Evolutionary conservation across 1,284 basidiomycete species (phyloP), one percentile per base, ranked within the genome.

Genomic region (Waitea zeae): DNA sequence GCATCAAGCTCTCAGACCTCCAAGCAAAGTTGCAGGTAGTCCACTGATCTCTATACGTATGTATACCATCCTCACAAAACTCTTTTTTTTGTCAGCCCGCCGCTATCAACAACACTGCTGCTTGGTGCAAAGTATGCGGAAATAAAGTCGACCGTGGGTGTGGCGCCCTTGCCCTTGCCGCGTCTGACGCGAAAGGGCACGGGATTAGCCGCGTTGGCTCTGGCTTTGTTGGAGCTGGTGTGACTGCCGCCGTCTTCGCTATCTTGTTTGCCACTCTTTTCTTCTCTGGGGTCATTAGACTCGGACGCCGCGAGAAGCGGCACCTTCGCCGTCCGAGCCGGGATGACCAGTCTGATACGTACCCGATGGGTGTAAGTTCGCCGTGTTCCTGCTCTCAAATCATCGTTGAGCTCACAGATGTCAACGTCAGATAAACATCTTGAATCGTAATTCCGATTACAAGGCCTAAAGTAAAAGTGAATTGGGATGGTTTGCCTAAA

Each of bases 141-240:
- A 77, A 77, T 50, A 61, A 52, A 1, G 45, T 61, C 36, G 59
- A 64, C 39, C 56, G 73, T 36, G 74, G 74, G 12, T 78, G 75
- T 39, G 64, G 48, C 15, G 61, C 59, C 11, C 51, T 75, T 31
- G 44, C 53, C 9, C 46, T 55, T 13, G 58, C 59, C 14, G 51
- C 57, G 5, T 41, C 55, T 5, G 42, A 46, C 3, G 47, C 44
- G 13, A 49, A 50, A 15, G 34, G 40, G 4, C 38, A 45, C 22
- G 51, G 41, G 26, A 63, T 74, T 42, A 62, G 58, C 41, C 63
- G 59, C 0, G 61, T 74, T 7, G 73, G 68, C 12, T 71, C 74
- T 19, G 74, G 74, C 1, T 71, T 75, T 52, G 50, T 78, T 7
- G 75, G 75, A 17, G 75, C 75, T 1, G 68, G 70, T 4, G 44